A percentile compares a stretch with the other conserved stretches of the same genome.
These are phyloP conservation scores for Hirsutella thompsonii DNA, from an alignment of 2,329 filamentous ascomycete genomes.

Conservation along the genomic window DNA sequence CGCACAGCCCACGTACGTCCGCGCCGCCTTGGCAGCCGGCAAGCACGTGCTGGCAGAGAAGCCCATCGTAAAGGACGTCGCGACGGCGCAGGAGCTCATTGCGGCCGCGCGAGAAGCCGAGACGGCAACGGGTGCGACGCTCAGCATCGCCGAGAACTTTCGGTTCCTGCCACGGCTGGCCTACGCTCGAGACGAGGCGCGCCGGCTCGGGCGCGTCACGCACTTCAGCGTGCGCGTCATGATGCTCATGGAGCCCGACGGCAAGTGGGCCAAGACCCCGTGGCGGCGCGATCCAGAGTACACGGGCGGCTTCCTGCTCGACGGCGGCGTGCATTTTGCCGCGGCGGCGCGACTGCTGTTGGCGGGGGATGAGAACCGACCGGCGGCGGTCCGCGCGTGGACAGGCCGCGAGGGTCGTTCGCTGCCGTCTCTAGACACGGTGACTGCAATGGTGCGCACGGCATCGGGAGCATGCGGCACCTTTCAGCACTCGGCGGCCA, in stretches of 20 bases:
- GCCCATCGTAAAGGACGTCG: slow-evolving; percentile 49
- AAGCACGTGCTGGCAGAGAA: slow-evolving; percentile 63
- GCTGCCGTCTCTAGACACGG: slow-evolving; percentile 53
- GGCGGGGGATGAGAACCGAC: slow-evolving; percentile 24
- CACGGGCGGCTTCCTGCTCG: slow-evolving; percentile 66
- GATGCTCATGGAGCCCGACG: slow-evolving; percentile 18
- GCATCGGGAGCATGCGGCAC: slow-evolving; percentile 41
- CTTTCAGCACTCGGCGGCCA: slow-evolving; percentile 44
- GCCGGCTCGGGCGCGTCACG: slow-evolving; percentile 17
- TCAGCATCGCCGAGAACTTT: slow-evolving; percentile 61
- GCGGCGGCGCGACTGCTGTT: slow-evolving; percentile 51
- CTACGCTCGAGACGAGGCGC: slow-evolving; percentile 33
- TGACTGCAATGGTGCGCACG: slow-evolving; percentile 45
- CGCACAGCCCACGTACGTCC: slow-evolving; percentile 44
- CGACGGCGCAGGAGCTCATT: slow-evolving; percentile 26
- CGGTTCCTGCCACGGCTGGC: slow-evolving; percentile 46
- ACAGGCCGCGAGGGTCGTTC: slow-evolving; percentile 40
- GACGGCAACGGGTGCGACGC: slow-evolving; percentile 17
- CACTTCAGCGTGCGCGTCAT: slow-evolving; percentile 33
- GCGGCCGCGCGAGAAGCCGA: slow-evolving; percentile 1
- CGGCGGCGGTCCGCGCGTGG: slow-evolving; percentile 38
- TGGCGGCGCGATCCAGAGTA: slow-evolving; percentile 59
- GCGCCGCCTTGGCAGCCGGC: slow-evolving; percentile 45
- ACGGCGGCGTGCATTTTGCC: slow-evolving; percentile 62
- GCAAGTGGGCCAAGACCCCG: slow-evolving; percentile 36